Conservation (phyloP, 495 filamentous ascomycete genomes). For the Aspergillus funiculosus region DNA sequence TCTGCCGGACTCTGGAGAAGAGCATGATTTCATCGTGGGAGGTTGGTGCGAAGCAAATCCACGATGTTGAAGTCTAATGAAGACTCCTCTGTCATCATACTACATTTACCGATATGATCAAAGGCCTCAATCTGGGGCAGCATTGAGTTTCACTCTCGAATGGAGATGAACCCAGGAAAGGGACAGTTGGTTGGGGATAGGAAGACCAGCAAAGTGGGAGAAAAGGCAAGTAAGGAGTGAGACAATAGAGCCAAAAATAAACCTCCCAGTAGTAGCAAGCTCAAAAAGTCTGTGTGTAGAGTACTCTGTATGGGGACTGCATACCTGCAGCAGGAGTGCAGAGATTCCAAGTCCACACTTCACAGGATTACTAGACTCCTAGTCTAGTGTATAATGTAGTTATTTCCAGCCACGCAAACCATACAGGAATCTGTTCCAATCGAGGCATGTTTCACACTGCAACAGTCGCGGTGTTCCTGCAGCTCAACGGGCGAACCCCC, state of each 20-base stretch:
- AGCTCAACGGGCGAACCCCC: constrained; percentile 7
- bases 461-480: constrained; percentile 13
- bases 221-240: background rate
- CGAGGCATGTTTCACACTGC: constrained; percentile 10
- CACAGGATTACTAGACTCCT: no score
- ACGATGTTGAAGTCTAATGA: no score
- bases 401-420: background rate
- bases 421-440: background rate
- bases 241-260: constrained; percentile 6
- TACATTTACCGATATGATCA: constrained; percentile 1
- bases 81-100: no score
- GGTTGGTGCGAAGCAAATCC: background rate
- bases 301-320: background rate
- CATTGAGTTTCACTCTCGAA: background rate
- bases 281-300: background rate
- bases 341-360: background rate
- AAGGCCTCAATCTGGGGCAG: background rate
- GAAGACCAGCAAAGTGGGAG: background rate
- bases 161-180: background rate
- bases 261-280: background rate
- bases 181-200: background rate
- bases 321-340: background rate
- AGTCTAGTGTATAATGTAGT: no score
- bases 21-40: background rate
- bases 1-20: no score